Evolutionary conservation across 192 early-diverging fungal species (phyloP).

Genomic region (Coemansia reversa): DNA sequence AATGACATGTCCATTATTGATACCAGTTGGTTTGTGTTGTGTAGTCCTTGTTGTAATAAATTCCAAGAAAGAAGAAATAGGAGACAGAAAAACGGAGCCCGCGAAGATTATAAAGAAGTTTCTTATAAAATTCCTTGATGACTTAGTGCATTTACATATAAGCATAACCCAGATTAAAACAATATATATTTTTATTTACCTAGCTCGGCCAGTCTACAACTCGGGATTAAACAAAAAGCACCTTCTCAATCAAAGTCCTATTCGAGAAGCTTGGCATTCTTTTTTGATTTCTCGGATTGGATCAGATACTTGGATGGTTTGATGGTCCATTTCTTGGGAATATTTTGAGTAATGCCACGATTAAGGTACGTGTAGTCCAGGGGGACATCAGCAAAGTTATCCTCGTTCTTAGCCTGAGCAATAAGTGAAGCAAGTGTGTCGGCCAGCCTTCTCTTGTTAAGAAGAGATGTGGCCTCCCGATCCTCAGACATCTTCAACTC

Average conservation of each 20-base stretch:
- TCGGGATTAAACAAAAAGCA: not conserved
- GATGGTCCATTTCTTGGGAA: conserved; percentile 42
- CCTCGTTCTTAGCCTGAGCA: conserved; percentile 44
- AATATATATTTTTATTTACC: not conserved
- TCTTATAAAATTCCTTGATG: no score
- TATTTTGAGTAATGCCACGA: conserved; percentile 25
- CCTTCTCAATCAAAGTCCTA: not conserved
- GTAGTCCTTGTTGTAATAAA: no score
- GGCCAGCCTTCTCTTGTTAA: conserved; percentile 47
- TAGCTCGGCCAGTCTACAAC: not conserved
- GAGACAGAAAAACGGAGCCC: no score
- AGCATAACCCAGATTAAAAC: no score
- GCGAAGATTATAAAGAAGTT: no score
- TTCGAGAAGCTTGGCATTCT: not conserved
- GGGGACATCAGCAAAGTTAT: conserved; percentile 43
- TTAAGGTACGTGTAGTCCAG: conserved; percentile 38
- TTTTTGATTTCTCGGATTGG: not conserved
- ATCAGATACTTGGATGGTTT: conserved; percentile 1
- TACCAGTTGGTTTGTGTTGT: no score
- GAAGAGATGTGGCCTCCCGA: conserved; percentile 39
- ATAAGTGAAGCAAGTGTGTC: conserved; percentile 40
- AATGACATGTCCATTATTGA: no score
- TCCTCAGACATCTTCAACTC: conserved; percentile 51
- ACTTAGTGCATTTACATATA: no score
- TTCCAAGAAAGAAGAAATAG: no score